Percentiles rank a stretch among this genome's conserved stretches.
These are phyloP conservation scores for Corymbia citriodora DNA, from an alignment of 441 rosid species.

Conservation along the genomic window DNA sequence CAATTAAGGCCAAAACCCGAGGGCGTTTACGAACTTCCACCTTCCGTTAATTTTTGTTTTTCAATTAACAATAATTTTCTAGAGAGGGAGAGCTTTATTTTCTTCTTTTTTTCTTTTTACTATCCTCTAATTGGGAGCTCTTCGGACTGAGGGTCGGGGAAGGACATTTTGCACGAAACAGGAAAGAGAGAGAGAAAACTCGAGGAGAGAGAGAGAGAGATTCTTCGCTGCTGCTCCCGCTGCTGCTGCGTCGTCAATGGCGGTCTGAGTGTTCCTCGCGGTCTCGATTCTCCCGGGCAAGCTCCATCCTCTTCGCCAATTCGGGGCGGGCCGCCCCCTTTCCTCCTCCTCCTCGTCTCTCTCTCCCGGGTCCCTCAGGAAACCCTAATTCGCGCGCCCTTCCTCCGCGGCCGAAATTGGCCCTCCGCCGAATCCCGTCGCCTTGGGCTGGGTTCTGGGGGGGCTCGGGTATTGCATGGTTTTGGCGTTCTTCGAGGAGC, in stretches of 20 bases:
- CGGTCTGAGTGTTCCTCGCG: conserved; percentile 46
- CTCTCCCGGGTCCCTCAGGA: conserved; percentile 14
- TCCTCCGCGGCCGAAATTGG: not conserved
- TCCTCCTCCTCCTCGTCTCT: conserved; percentile 7
- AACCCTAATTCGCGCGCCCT: conserved; percentile 56
- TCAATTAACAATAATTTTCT: not conserved
- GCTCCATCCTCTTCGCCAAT: conserved; percentile 15
- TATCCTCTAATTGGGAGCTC: too few relatives aligned
- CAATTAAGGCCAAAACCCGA: not conserved
- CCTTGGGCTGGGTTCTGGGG: not conserved
- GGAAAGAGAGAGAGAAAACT: not conserved
- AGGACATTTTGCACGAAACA: not conserved
- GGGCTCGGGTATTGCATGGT: conserved; percentile 6
- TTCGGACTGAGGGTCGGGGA: conserved; percentile 17
- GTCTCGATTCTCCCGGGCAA: conserved; percentile 24
- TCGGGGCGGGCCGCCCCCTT: not conserved
- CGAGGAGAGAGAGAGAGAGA: not conserved
- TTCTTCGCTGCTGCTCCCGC: not conserved
- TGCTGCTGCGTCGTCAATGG: conserved; percentile 33
- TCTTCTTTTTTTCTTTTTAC: not conserved
- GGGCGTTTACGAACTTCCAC: conserved; percentile 9
- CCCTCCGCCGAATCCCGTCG: conserved; percentile 1
- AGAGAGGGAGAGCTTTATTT: not conserved
- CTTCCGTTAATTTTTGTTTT: not conserved
- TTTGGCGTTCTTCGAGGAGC: not conserved